Evolutionary conservation across 2,329 filamentous ascomycete species (phyloP), one percentile per base, ranked within the genome.

Genomic region (Cercospora beticola): DNA sequence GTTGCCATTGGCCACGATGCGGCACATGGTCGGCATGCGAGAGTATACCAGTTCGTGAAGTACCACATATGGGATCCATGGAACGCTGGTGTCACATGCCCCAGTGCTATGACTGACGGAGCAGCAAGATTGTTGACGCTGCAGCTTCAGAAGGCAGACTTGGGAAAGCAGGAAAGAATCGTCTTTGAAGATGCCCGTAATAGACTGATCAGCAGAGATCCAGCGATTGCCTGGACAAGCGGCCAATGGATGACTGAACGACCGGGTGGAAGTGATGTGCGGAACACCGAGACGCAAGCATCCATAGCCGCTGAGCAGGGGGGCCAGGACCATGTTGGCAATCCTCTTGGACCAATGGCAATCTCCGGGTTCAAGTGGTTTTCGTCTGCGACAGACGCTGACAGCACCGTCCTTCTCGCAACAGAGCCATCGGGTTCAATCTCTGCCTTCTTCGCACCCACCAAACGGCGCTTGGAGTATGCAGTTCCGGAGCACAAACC

Each of bases 181-280:
- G 63, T 52, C 64, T 71, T 72, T 33, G 62, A 72, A 57, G 67
- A 69, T 14, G 62, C 70, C 5, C 87, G 84, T 70, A 74, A 79
- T 5, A 84, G 84, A 12, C 79, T 91, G 3, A 86, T 81, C 1
- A 87, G 85, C 4, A 81, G 85, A 4, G 83, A 89, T 64, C 79
- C 82, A 0, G 65, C 74, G 0, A 71, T 78, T 18, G 86, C 87
- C 0, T 92, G 90, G 90, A 92, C 89, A 0, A 90, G 86, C 49
- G 89, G 90, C 0, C 90, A 92, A 76, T 92, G 90, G 90, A 92
- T 92, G 90, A 92, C 90, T 0, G 90, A 92, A 73, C 83, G 90
- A 2, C 83, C 84, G 0, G 89, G 90, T 1, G 90, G 90, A 0
- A 91, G 88, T 70, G 90, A 92, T 72, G 88, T 92, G 1, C 87